A percentile compares a stretch with the other conserved stretches of the same genome.
Evolutionary conservation across 768 basidiomycete species (phyloP).

Genomic region (Kwoniella dendrophila): DNA sequence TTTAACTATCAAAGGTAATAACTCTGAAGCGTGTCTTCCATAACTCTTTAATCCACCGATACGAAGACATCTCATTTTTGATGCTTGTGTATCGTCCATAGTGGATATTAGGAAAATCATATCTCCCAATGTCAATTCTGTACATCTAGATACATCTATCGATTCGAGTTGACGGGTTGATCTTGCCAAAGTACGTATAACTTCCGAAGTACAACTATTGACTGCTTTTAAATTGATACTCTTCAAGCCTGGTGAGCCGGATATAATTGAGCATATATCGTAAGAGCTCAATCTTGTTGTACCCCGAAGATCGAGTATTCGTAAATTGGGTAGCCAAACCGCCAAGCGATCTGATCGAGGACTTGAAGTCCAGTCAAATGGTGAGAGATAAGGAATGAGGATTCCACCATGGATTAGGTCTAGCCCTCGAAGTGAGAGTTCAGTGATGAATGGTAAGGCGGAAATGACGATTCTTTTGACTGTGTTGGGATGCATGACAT

Average conservation of each 20-base stretch:
- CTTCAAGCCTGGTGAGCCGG: constrained; percentile 66
- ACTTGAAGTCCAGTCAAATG: not conserved
- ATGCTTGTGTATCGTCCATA: constrained; percentile 58
- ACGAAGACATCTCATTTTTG: constrained; percentile 65
- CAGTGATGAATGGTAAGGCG: constrained; percentile 25
- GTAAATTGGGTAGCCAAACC: constrained; percentile 63
- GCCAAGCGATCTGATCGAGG: not conserved
- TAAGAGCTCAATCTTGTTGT: constrained; percentile 68
- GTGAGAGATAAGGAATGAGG: constrained; percentile 7
- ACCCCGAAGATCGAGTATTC: constrained; percentile 70
- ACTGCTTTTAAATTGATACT: constrained; percentile 70
- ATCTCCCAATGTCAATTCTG: constrained; percentile 62
- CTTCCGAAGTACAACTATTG: constrained; percentile 69
- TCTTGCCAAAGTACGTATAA: constrained; percentile 68
- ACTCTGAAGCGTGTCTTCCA: constrained; percentile 61
- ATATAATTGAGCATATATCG: constrained; percentile 70
- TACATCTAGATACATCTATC: constrained; percentile 74
- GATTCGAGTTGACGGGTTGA: constrained; percentile 64
- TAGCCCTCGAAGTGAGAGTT: constrained; percentile 33
- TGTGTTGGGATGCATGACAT: constrained; percentile 27
- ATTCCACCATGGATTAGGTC: constrained; percentile 16
- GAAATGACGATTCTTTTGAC: constrained; percentile 24
- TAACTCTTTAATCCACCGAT: constrained; percentile 67
- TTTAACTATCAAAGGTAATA: constrained; percentile 68
- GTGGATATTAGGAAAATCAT: constrained; percentile 51